Evolutionary conservation across 2,329 filamentous ascomycete species (phyloP).

Genomic region (Pseudogymnoascus sp.): DNA sequence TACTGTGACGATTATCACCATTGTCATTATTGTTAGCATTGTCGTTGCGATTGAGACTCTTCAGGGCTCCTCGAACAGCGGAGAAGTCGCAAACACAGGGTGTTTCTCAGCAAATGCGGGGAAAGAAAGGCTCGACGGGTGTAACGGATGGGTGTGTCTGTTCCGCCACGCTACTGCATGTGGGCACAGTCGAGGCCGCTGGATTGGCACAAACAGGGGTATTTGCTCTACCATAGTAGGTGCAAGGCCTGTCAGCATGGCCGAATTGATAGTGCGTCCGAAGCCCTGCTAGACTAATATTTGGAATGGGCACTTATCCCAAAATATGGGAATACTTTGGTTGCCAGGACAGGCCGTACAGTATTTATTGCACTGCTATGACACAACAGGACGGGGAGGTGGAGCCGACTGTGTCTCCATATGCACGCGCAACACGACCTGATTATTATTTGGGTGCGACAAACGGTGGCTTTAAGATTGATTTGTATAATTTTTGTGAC

Average conservation of each 20-base stretch:
- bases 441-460: not conserved
- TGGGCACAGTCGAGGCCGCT: constrained; percentile 3
- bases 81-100: not conserved
- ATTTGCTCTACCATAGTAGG: not conserved
- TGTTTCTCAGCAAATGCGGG: not conserved
- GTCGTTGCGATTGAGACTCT: not conserved
- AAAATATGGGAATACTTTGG: constrained; percentile 3
- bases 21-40: not conserved
- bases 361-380: not conserved
- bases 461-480: not conserved
- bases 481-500: not conserved
- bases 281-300: constrained; percentile 4
- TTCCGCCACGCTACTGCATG: constrained; percentile 6
- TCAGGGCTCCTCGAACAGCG: not conserved
- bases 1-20: not conserved
- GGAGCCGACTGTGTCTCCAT: not conserved
- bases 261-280: constrained; percentile 3
- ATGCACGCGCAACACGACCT: not conserved
- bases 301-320: not conserved
- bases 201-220: not conserved
- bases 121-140: constrained; percentile 3
- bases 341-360: not conserved
- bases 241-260: not conserved
- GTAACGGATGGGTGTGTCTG: not conserved
- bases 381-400: not conserved